Evolutionary conservation across 2,329 filamentous ascomycete genomes (phyloP).

Genomic region (Sphaerulina vaccinii): DNA sequence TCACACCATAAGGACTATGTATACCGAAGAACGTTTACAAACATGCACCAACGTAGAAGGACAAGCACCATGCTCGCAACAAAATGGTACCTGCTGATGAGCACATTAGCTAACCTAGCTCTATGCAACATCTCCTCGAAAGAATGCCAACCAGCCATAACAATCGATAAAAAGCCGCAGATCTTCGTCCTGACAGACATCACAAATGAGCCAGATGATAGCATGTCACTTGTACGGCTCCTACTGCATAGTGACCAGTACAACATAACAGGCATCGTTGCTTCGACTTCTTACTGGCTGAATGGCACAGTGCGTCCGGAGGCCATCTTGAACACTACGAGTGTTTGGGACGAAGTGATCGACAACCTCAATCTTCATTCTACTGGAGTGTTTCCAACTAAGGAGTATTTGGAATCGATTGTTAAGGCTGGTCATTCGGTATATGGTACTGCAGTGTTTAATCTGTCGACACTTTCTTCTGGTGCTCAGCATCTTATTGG

Average conservation of each 20-base stretch:
- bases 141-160: not conserved
- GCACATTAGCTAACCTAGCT: no score
- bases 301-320: constrained; percentile 22
- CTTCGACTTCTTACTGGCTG: constrained; percentile 14
- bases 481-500: constrained; percentile 13
- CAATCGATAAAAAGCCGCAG: constrained; percentile 13
- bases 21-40: no score
- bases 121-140: no score
- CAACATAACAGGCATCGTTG: constrained; percentile 17
- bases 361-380: constrained; percentile 49
- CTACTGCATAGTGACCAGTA: constrained; percentile 20
- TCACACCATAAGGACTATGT: no score
- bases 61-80: no score
- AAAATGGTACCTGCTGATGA: no score
- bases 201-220: constrained; percentile 32
- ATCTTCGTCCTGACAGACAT: constrained; percentile 29
- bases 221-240: constrained; percentile 28
- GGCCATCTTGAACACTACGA: constrained; percentile 32
- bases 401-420: constrained; percentile 16
- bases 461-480: not conserved
- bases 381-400: constrained; percentile 28
- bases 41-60: no score
- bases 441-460: constrained; percentile 11
- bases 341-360: constrained; percentile 32
- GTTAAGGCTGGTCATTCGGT: constrained; percentile 9